These are phyloP conservation scores for Ophiocordyceps unilateralis DNA, from an alignment of 2,329 filamentous ascomycete genomes.

Conservation along the genomic window DNA sequence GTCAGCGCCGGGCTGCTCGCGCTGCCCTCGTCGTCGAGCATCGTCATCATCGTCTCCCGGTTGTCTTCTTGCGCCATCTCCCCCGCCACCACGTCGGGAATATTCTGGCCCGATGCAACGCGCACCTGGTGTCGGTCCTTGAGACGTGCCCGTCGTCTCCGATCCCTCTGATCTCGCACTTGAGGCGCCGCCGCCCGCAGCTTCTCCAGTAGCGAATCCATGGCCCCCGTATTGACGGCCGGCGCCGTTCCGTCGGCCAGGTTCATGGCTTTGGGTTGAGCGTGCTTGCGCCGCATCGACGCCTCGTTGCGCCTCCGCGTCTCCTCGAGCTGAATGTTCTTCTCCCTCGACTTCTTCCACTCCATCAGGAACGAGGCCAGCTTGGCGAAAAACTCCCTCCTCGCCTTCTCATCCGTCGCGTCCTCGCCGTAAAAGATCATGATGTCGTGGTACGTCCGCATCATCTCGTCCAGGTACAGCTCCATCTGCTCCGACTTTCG, in stretches of 20 bases:
- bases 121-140: conserved; percentile 85
- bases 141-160: conserved; percentile 68
- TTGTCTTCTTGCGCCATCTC: conserved; percentile 31
- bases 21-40: conserved; percentile 30
- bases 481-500: conserved; percentile 93
- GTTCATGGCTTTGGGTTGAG: conserved; percentile 41
- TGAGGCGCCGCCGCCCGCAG: conserved; percentile 84
- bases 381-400: conserved; percentile 90
- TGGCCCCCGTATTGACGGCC: conserved; percentile 58
- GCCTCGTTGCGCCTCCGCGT: conserved; percentile 71
- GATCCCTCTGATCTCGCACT: conserved; percentile 73
- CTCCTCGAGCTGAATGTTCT: conserved; percentile 76
- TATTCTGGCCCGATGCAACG: conserved; percentile 73
- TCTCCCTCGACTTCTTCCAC: conserved; percentile 91
- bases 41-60: conserved; percentile 15
- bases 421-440: conserved; percentile 96
- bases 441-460: conserved; percentile 80
- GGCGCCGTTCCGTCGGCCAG: conserved; percentile 38
- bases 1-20: conserved; percentile 32
- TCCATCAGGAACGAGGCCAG: conserved; percentile 77
- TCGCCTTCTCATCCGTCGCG: conserved; percentile 74
- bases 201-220: conserved; percentile 93
- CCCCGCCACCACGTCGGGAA: conserved; percentile 52
- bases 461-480: conserved; percentile 86
- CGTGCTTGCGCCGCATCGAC: conserved; percentile 79